Percentiles rank a stretch among this genome's conserved stretches.
phyloP scores from a whole-genome alignment of 139 green algal genomes.

The Desmodesmus armatus region DNA sequence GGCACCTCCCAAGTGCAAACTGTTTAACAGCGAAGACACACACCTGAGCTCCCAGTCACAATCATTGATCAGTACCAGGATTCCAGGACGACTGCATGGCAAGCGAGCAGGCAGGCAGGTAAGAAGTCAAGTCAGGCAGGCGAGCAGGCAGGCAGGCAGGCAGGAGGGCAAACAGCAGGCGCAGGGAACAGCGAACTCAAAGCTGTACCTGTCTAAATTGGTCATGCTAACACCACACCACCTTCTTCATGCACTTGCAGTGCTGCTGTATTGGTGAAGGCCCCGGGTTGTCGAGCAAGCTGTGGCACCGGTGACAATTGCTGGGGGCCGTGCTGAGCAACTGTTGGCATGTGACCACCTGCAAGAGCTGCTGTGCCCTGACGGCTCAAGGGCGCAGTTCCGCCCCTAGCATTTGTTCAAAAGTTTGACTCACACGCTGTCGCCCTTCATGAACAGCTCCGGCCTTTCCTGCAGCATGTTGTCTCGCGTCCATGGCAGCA shows the following conservation, averaged over 20 bases:
- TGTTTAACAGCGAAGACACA: background rate
- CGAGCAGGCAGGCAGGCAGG: no score
- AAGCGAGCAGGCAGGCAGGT: background rate
- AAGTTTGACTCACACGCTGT: constrained; percentile 75
- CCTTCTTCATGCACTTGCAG: background rate
- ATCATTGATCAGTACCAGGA: constrained; percentile 96
- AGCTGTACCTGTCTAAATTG: no score
- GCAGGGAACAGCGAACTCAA: no score
- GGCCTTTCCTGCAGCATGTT: constrained; percentile 83
- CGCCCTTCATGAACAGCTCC: constrained; percentile 92
- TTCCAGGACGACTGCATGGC: constrained; percentile 86
- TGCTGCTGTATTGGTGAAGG: no score
- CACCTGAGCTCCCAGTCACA: constrained; percentile 94
- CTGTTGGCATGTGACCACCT: background rate
- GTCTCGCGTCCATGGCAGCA: constrained; percentile 79
- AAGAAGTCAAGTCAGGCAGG: background rate
- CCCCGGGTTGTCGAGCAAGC: no score
- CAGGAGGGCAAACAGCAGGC: no score
- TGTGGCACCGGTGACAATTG: no score
- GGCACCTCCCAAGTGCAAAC: background rate
- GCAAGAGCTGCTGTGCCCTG: background rate
- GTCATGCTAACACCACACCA: no score
- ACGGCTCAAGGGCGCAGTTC: background rate
- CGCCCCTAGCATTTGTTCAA: background rate
- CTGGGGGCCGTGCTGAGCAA: background rate